Evolutionary conservation across 202 grass and related monocot species (phyloP).

Genomic region (Zoysia matrella): DNA sequence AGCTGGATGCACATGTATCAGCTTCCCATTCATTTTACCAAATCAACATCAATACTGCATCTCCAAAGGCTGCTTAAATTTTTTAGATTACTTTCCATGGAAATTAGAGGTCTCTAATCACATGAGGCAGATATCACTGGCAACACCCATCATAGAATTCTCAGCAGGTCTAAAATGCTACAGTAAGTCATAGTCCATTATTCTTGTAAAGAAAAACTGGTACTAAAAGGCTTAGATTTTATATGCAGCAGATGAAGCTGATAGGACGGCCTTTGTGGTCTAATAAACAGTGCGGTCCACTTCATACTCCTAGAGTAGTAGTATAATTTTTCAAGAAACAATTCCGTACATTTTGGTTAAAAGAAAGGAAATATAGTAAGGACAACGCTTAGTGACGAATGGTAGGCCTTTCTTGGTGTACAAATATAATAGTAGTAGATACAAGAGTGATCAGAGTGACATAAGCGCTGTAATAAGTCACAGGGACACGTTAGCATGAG

Average conservation of each 20-base stretch:
- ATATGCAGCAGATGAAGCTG: background rate
- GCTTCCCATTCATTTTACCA: background rate
- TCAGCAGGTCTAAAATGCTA: background rate
- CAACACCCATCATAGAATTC: background rate
- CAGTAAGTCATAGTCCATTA: background rate
- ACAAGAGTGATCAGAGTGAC: background rate
- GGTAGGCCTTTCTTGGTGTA: background rate
- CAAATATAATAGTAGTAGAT: background rate
- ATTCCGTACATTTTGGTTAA: background rate
- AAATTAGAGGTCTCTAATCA: slow-evolving; percentile 20
- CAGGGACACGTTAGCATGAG: too few relatives aligned
- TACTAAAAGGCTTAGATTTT: background rate
- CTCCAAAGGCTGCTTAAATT: background rate
- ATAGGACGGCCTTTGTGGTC: background rate
- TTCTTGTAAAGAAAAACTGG: slow-evolving; percentile 3
- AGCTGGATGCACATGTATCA: background rate
- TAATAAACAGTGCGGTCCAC: background rate
- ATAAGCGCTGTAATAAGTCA: slow-evolving; percentile 1
- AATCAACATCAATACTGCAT: background rate
- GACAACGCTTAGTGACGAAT: background rate
- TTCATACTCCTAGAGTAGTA: background rate
- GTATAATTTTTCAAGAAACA: background rate
- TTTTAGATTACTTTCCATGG: background rate
- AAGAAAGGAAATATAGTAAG: background rate
- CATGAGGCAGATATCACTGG: slow-evolving; percentile 4